Evolutionary conservation across 1,284 basidiomycete species (phyloP).

Genomic region (Veloboletus limbatus): DNA sequence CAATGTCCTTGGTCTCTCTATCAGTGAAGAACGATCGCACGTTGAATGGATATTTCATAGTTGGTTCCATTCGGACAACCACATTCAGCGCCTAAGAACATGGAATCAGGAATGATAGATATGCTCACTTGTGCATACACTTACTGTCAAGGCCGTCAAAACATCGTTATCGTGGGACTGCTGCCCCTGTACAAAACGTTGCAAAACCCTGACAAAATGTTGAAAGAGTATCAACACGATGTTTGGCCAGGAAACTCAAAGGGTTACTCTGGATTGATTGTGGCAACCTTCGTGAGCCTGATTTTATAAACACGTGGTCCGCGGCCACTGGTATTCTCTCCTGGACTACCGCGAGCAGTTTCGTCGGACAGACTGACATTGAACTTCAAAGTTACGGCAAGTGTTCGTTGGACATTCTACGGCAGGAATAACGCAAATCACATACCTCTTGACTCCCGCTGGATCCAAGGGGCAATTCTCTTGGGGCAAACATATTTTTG

Average conservation of each 20-base stretch:
- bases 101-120: conserved; percentile 1
- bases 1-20: conserved; percentile 61
- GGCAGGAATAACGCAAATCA: conserved; percentile 14
- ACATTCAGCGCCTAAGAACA: conserved; percentile 64
- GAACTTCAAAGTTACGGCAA: conserved; percentile 45
- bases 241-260: conserved; percentile 4
- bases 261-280: conserved; percentile 70
- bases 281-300: conserved; percentile 61
- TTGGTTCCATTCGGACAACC: conserved; percentile 71
- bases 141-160: conserved; percentile 68
- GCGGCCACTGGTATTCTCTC: conserved; percentile 35
- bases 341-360: conserved; percentile 34
- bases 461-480: conserved; percentile 54
- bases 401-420: conserved; percentile 1
- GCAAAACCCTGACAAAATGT: conserved; percentile 48
- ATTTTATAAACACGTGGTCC: conserved; percentile 63
- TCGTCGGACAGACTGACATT: conserved; percentile 51
- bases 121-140: conserved; percentile 13
- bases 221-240: conserved; percentile 7
- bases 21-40: conserved; percentile 73
- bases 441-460: conserved; percentile 45
- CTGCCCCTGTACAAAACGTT: conserved; percentile 61
- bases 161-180: conserved; percentile 70
- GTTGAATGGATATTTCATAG: conserved; percentile 69
- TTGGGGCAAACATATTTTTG: conserved; percentile 68